Evolutionary conservation across 2,329 filamentous ascomycete species (phyloP), one percentile per base, ranked within the genome.

Genomic region (Madurella fahalii): DNA sequence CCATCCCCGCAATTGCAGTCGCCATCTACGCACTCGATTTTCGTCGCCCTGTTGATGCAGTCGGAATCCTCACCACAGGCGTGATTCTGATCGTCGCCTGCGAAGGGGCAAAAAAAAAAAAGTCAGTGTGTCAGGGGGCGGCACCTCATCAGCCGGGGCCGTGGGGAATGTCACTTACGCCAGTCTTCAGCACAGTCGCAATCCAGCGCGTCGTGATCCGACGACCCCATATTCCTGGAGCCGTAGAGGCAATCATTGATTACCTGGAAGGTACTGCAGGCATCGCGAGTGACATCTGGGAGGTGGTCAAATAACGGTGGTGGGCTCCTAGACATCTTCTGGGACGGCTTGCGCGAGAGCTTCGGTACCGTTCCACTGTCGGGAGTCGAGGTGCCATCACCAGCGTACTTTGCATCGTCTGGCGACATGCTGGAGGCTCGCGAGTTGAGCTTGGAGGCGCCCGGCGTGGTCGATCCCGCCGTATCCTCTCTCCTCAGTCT

Each of bases 11-110:
- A 99, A 67, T 90, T 89, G 72, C 92, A 94, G 63, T 92, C 87
- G 58, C 84, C 84, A 60, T 80, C 78, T 37, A 89, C 81, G 69
- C 94, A 99, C 74, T 99, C 94, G 83, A 97, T 96, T 72, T 96
- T 97, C 55, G 93, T 97, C 54, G 90, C 89, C 66, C 94, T 89
- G 72, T 99, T 99, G 78, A 99, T 99, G 73, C 94, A 99, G 71
- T 97, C 93, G 15, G 92, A 95, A 71, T 96, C 90, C 65, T 96
- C 92, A 61, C 90, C 93, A 71, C 94, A 99, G 47, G 94, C 92
- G 72, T 86, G 73, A 70, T 99, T 99, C 60, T 74, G 70, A 59
- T 81, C 80, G 69, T 83, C 74, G 37, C 73, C 84, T 87, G 66
- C 17, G 61, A 18, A 32, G 9, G 40, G 39, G 58, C n/a, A n/a